Base-by-base conservation (phyloP, 768 basidiomycete species). In the Tulasnella sp. region DNA sequence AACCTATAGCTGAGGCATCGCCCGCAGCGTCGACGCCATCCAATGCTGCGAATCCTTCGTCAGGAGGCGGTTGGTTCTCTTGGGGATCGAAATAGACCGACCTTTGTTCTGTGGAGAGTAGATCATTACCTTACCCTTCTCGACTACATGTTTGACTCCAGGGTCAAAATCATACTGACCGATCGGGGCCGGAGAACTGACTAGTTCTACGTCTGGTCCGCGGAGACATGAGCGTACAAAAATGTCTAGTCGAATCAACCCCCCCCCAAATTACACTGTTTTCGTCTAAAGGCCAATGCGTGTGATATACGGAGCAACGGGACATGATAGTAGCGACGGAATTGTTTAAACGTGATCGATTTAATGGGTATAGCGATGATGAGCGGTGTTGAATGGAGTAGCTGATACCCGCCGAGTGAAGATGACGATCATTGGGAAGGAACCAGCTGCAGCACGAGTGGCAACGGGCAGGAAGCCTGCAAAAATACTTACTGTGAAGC, bases 11-110 rank as follows among this genome's bases (percentile, higher is more conserved):
- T 37, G 26, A 1, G 16, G 35, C 70, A 0, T n/a, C 10, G 4
- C 26, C 44, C 3, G 44, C 70, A 15, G 11, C 73, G 29, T 35
- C 83, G 82, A 40, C 82, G 82, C 9, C 79, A 83, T 48, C 57
- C 74, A 67, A 79, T 75, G 57, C 73, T 80, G 71, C 79, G 79
- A 44, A 81, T 81, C 61, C 80, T 81, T 82, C 83, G 77, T 82
- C 81, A 78, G 78, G 82, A 81, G 78, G 83, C 83, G 78, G 83
- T 82, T 78, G 84, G 78, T 77, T 78, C 76, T 80, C 79, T 6
- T 70, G 70, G 35, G 78, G 51, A 26, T 70, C 73, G 42, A 75
- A 73, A 16, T 32, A 51, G 46, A 42, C n/a, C 9, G 61, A 35
- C 42, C 57, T 37, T 57, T 42, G 29, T 32, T 78, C 70, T 23